These are phyloP conservation scores for Andrographis paniculata DNA, from an alignment of 305 asterid species.

Conservation along the genomic window DNA sequence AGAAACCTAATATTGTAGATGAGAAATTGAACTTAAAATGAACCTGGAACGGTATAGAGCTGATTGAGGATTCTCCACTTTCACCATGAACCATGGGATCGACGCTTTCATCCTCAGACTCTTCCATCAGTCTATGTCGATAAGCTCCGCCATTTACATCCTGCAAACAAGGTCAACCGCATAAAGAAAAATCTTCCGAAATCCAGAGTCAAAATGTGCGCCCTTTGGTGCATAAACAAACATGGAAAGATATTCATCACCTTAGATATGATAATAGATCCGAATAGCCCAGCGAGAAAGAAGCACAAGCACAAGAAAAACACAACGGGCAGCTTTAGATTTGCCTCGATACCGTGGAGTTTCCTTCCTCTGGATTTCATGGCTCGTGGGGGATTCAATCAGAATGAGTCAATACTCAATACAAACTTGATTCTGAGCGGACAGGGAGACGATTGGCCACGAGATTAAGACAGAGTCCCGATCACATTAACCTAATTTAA, in stretches of 20 bases:
- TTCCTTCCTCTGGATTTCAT: conserved; percentile 33
- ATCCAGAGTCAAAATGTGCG: not conserved
- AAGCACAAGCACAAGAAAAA: conserved; percentile 58
- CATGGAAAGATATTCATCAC: conserved; percentile 18
- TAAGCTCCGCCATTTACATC: conserved; percentile 34
- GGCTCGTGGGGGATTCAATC: conserved; percentile 10
- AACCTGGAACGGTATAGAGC: conserved; percentile 65
- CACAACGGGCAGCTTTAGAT: conserved; percentile 31
- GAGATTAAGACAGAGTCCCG: no score
- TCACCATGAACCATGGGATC: conserved; percentile 39
- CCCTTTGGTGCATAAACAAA: not conserved
- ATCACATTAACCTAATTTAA: no score
- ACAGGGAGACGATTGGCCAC: no score
- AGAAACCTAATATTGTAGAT: no score
- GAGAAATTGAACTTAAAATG: conserved; percentile 8
- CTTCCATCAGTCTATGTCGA: conserved; percentile 31
- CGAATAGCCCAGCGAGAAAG: conserved; percentile 69
- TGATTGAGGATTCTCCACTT: conserved; percentile 41
- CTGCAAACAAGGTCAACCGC: conserved; percentile 23
- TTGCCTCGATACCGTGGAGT: conserved; percentile 16
- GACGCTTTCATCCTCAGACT: conserved; percentile 18
- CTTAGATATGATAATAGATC: conserved; percentile 47
- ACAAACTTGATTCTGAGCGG: no score
- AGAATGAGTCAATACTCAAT: not conserved
- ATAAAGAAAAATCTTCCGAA: not conserved